A percentile compares a stretch with the other conserved stretches of the same genome.
phyloP scores from a whole-genome alignment of 1,284 basidiomycete genomes.

The Calocybe gambosa region DNA sequence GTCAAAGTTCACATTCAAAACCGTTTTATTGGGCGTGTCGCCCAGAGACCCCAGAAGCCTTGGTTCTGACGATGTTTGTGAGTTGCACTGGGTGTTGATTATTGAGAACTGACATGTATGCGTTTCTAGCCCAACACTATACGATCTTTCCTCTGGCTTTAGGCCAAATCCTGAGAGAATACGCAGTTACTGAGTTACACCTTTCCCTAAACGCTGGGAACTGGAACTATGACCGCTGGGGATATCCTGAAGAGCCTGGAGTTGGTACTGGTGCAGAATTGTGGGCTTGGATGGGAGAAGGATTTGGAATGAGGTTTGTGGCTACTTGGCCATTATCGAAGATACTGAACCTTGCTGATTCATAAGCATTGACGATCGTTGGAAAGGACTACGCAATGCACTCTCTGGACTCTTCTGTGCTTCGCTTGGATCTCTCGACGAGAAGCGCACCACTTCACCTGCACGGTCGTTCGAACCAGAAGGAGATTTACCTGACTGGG shows the following conservation, averaged over 20 bases:
- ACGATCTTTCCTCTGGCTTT: conserved; percentile 80
- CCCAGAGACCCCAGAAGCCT: conserved; percentile 50
- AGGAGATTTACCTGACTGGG: conserved; percentile 49
- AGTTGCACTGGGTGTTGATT: conserved; percentile 15
- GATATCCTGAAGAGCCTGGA: conserved; percentile 68
- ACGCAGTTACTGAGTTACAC: conserved; percentile 82
- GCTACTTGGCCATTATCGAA: not conserved
- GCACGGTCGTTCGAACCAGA: conserved; percentile 51
- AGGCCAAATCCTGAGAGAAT: conserved; percentile 80
- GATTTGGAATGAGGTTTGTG: conserved; percentile 43
- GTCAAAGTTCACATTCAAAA: conserved; percentile 81
- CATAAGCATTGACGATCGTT: conserved; percentile 64
- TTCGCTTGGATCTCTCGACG: conserved; percentile 75
- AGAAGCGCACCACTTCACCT: conserved; percentile 65
- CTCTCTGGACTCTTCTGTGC: conserved; percentile 94
- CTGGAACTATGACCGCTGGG: conserved; percentile 88
- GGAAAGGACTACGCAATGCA: conserved; percentile 83
- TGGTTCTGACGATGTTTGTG: conserved; percentile 48
- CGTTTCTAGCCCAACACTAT: conserved; percentile 67
- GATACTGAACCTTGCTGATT: not conserved
- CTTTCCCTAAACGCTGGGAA: conserved; percentile 85
- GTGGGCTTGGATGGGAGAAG: conserved; percentile 82
- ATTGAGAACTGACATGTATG: not conserved
- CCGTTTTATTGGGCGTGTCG: conserved; percentile 45
- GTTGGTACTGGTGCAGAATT: conserved; percentile 85